Percentiles rank a stretch among this genome's conserved stretches.
Evolutionary conservation across 495 filamentous ascomycete genomes (phyloP).

Genomic region (Penicillium mononematosum): DNA sequence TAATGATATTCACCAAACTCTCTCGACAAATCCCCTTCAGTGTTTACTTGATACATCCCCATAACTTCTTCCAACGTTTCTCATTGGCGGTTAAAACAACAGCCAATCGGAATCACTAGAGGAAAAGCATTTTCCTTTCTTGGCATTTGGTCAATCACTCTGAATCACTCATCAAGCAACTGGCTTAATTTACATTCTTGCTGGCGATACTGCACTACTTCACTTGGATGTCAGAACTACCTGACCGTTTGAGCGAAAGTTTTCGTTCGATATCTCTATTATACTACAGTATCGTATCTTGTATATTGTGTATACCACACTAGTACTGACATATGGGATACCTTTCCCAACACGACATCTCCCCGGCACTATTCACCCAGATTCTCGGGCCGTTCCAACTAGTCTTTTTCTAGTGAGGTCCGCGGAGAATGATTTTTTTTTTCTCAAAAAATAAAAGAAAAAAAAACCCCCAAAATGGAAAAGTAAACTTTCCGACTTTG

Average conservation of each 20-base stretch:
- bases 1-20: neutral
- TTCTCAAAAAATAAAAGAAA: too few species aligned
- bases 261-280: neutral
- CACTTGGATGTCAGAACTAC: too few species aligned
- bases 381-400: neutral
- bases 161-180: neutral
- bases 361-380: neutral
- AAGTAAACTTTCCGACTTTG: neutral
- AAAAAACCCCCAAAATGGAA: too few species aligned
- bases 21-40: neutral
- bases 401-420: neutral
- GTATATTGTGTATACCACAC: neutral
- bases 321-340: neutral
- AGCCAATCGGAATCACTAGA: neutral
- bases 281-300: neutral
- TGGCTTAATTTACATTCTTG: neutral
- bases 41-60: neutral
- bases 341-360: neutral
- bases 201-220: neutral
- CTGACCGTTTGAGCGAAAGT: neutral
- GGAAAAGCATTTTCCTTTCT: neutral
- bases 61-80: neutral
- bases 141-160: neutral
- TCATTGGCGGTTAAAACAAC: slow-evolving; percentile 1
- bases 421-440: neutral